Evolutionary conservation across 768 basidiomycete species (phyloP).

Genomic region (Porphyrellus cyaneotinctus): DNA sequence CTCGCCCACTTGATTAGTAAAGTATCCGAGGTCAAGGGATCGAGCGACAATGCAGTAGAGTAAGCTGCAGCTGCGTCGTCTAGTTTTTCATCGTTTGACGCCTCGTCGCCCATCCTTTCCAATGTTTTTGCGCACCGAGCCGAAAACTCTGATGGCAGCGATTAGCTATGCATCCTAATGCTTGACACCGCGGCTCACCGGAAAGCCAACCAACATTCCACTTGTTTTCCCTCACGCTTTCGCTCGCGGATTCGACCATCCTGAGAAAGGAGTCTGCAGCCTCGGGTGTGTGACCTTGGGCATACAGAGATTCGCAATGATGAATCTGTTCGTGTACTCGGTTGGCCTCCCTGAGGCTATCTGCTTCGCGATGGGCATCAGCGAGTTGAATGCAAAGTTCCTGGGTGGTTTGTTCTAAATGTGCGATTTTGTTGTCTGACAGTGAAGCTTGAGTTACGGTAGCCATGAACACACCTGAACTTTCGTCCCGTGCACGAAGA

Average conservation of each 20-base stretch:
- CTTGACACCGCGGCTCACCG: no score
- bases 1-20: neutral
- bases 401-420: neutral
- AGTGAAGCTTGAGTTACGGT: no score
- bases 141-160: neutral
- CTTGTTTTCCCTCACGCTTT: neutral
- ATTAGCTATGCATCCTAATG: no score
- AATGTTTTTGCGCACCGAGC: neutral
- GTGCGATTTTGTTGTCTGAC: neutral
- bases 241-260: neutral
- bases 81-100: neutral
- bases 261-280: neutral
- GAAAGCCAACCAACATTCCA: no score
- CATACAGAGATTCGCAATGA: constrained; percentile 5
- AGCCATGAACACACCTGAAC: neutral
- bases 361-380: neutral
- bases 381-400: neutral
- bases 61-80: neutral
- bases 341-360: neutral
- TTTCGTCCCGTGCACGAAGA: neutral
- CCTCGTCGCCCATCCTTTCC: neutral
- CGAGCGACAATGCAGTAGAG: neutral
- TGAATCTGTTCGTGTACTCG: neutral
- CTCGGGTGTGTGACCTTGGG: neutral
- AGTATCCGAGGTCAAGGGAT: neutral